Base-by-base conservation (phyloP, 1,139 yeast species). In the Martiniozyma asiatica region DNA sequence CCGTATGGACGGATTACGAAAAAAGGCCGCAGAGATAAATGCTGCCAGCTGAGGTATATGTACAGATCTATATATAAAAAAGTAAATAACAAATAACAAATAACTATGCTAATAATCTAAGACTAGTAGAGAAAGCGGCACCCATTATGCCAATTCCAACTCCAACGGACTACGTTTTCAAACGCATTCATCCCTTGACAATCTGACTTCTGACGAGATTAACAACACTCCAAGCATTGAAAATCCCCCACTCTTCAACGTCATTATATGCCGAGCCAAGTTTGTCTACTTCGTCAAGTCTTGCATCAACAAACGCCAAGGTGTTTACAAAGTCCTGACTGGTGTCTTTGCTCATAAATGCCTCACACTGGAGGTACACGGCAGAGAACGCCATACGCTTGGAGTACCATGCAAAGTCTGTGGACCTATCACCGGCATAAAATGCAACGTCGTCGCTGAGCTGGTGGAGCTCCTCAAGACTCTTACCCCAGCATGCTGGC, bases 381-480 rank as follows among this genome's bases (percentile, higher is more conserved):
- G 79, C 63, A 13, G 84, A 66, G 18, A 87, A 52, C 5, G 81
- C 67, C 17, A 76, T 59, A 41, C 97, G 63, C 50, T 85, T 81
- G n/a, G 93, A 61, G 52, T 89, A 89, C 98, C 98, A 89, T 3
- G 82, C 77, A 52, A 81, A 76, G 52, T 84, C 95, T 37, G 77
- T 70, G n/a, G 92, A 72, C 32, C 63, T 56, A 49, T 87, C 96
- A 4, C 87, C 92, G 0, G 94, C 73, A 43, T 73, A 73, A 53
- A 59, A 84, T 31, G 84, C 71, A 39, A 89, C 64, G 49, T 89
- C 97, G 53, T 89, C 96, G 12, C 85, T 66, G 33, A 87, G 63
- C 32, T 68, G 65, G 45, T 76, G 80, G 37, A 89, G 65, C 48
- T 84, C 94, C 21, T 66, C 68, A 27, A 79, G 38, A 1, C 84